Conservation (phyloP, 2,329 filamentous ascomycete genomes). For the Fusarium longipes region DNA sequence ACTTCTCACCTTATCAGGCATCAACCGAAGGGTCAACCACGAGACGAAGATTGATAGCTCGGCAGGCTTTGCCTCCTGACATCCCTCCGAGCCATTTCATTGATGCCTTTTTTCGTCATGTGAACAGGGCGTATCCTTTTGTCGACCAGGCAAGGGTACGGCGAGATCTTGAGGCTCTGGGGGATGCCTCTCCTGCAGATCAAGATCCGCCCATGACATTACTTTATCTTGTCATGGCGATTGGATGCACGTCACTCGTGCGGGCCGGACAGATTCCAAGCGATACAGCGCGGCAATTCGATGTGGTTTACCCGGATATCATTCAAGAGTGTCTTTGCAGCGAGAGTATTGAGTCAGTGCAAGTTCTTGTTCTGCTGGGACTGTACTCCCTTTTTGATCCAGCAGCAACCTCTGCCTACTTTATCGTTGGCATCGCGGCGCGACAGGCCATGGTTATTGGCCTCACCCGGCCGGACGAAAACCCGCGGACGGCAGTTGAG, state of each 20-base stretch:
- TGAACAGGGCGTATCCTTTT: constrained; percentile 60
- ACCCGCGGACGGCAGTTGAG: constrained; percentile 43
- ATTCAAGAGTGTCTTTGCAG: constrained; percentile 54
- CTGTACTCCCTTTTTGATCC: constrained; percentile 59
- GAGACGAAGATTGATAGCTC: constrained; percentile 32
- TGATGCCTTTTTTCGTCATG: constrained; percentile 59
- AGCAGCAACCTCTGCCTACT: constrained; percentile 53
- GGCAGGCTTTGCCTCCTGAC: constrained; percentile 39
- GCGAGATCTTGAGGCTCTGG: constrained; percentile 49
- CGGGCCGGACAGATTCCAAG: constrained; percentile 55
- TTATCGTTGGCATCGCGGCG: constrained; percentile 55
- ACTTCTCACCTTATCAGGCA: constrained; percentile 40
- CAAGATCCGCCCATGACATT: constrained; percentile 48
- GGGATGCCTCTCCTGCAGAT: constrained; percentile 46
- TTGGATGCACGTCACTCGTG: constrained; percentile 58
- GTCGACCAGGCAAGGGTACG: constrained; percentile 53
- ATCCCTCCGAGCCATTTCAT: constrained; percentile 51
- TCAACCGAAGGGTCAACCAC: constrained; percentile 34
- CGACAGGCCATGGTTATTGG: constrained; percentile 55
- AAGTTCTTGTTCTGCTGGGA: constrained; percentile 56
- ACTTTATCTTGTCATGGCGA: constrained; percentile 59
- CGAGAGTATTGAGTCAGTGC: constrained; percentile 53
- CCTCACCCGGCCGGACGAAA: constrained; percentile 50
- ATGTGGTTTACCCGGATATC: constrained; percentile 54
- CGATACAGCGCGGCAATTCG: constrained; percentile 49